A percentile compares a stretch with the other conserved stretches of the same genome.
phyloP scores from a whole-genome alignment of 805 yeast genomes.

The Lachancea sp. region DNA sequence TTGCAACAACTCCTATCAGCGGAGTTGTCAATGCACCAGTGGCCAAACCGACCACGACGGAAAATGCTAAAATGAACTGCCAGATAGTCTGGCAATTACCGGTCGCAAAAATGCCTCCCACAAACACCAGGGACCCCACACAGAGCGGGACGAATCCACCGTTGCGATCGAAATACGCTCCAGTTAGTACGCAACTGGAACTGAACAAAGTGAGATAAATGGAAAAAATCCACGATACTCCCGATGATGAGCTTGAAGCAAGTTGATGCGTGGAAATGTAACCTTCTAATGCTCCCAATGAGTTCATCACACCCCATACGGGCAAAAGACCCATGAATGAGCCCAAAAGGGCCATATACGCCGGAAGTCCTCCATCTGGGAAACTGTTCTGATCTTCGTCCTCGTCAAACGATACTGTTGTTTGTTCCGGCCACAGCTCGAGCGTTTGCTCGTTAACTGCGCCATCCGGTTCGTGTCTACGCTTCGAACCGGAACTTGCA shows the following conservation, averaged over 20 bases:
- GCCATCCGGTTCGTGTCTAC: neutral
- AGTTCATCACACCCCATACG: constrained; percentile 52
- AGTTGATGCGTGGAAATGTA: constrained; percentile 53
- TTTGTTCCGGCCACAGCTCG: neutral
- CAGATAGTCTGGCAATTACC: constrained; percentile 48
- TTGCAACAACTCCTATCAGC: constrained; percentile 53
- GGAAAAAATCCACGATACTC: constrained; percentile 64
- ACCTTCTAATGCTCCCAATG: constrained; percentile 62
- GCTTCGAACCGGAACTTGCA: neutral
- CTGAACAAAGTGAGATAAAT: constrained; percentile 48
- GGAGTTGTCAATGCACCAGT: constrained; percentile 58
- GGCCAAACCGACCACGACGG: constrained; percentile 51
- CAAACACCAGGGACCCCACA: constrained; percentile 40
- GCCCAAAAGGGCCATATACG: constrained; percentile 55
- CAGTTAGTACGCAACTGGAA: constrained; percentile 48
- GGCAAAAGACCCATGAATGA: constrained; percentile 53
- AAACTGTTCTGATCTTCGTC: constrained; percentile 26
- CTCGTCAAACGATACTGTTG: neutral
- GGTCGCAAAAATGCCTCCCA: constrained; percentile 50
- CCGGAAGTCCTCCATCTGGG: constrained; percentile 53
- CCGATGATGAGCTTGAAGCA: constrained; percentile 40
- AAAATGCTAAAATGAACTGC: constrained; percentile 58
- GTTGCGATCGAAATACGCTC: constrained; percentile 55
- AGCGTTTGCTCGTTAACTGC: neutral
- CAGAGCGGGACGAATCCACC: constrained; percentile 46